phyloP scores from a whole-genome alignment of 2,329 filamentous ascomycete genomes.

The Cladophialophora chaetospira region DNA sequence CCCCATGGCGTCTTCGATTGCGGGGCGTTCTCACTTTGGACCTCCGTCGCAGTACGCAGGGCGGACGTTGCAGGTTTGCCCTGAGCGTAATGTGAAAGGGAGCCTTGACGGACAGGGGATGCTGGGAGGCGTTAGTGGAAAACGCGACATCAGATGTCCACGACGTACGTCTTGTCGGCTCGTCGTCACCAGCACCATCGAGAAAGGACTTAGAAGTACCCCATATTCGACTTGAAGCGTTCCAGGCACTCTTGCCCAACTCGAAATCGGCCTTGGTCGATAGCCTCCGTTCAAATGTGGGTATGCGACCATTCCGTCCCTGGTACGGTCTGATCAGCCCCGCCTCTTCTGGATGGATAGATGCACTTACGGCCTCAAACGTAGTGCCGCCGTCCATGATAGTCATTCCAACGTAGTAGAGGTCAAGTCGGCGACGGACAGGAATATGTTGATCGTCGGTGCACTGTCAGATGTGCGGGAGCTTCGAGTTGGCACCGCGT shows the following conservation, averaged over 20 bases:
- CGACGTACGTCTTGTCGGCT: constrained; percentile 52
- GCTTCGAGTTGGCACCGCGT: neutral
- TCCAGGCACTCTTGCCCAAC: constrained; percentile 46
- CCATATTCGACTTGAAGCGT: constrained; percentile 53
- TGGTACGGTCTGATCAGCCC: constrained; percentile 14
- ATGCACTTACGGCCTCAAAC: constrained; percentile 42
- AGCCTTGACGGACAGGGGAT: constrained; percentile 22
- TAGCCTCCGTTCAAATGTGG: constrained; percentile 16
- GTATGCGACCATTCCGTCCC: constrained; percentile 16
- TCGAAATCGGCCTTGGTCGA: constrained; percentile 45
- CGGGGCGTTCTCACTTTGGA: constrained; percentile 19
- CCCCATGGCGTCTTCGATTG: constrained; percentile 21
- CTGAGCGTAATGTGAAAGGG: constrained; percentile 15
- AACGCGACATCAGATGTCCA: constrained; percentile 9
- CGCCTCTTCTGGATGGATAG: neutral
- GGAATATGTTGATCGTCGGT: neutral
- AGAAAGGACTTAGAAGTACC: constrained; percentile 50
- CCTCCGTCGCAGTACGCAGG: constrained; percentile 12
- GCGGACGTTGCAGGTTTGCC: constrained; percentile 8
- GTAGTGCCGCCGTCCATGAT: constrained; percentile 42
- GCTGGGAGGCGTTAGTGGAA: constrained; percentile 16
- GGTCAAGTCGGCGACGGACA: constrained; percentile 7
- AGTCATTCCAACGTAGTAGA: constrained; percentile 38
- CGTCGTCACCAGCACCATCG: constrained; percentile 49
- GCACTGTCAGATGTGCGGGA: no score